phyloP scores from a whole-genome alignment of 176 grass and related monocot species.

The Zoysia japonica region DNA sequence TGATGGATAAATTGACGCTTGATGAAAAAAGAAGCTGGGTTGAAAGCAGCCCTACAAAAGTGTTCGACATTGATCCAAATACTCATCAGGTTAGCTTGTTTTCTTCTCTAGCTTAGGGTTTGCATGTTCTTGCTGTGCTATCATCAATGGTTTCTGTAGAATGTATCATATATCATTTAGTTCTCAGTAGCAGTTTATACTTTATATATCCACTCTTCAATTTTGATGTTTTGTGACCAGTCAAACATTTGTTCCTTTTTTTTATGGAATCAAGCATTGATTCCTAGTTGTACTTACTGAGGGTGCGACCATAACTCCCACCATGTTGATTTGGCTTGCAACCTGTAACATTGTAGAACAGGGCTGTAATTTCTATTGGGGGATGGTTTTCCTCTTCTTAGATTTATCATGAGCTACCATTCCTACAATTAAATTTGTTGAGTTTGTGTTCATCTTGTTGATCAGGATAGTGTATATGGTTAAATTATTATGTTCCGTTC shows the following conservation, averaged over 20 bases:
- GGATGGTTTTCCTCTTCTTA: neutral
- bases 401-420: neutral
- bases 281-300: neutral
- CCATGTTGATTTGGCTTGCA: neutral
- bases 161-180: neutral
- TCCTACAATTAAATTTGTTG: neutral
- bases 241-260: slow-evolving; percentile 7
- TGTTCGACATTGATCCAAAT: slow-evolving; percentile 66
- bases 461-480: neutral
- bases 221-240: neutral
- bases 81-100: slow-evolving; percentile 73
- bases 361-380: slow-evolving; percentile 2
- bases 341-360: neutral
- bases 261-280: neutral
- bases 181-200: neutral
- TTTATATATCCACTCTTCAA: slow-evolving; percentile 1
- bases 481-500: neutral
- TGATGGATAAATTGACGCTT: slow-evolving; percentile 78
- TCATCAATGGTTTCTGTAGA: neutral
- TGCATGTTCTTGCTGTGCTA: neutral
- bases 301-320: neutral
- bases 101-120: slow-evolving; percentile 4
- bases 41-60: slow-evolving; percentile 94
- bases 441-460: neutral
- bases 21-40: slow-evolving; percentile 79